phyloP scores from a whole-genome alignment of 768 basidiomycete species.

The Suillus decipiens region DNA sequence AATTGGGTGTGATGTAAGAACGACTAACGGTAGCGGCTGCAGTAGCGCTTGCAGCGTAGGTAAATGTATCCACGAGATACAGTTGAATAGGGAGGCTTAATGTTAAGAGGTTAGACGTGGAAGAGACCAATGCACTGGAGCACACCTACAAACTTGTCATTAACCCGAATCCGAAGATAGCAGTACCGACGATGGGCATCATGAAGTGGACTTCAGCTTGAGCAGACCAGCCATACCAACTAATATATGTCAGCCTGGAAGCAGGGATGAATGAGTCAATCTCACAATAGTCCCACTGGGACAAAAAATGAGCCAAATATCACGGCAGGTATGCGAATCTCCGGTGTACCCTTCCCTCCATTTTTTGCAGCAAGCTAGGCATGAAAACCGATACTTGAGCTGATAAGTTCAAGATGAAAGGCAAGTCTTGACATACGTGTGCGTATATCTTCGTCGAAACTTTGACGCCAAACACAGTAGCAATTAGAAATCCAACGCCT shows the following conservation, averaged over 20 bases:
- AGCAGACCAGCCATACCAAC: slow-evolving; percentile 88
- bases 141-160: slow-evolving; percentile 58
- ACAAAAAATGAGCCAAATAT: slow-evolving; percentile 71
- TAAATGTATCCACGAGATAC: slow-evolving; percentile 73
- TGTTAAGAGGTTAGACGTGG: slow-evolving; percentile 10
- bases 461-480: slow-evolving; percentile 51
- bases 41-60: slow-evolving; percentile 65
- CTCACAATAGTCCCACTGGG: slow-evolving; percentile 72
- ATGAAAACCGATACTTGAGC: neutral
- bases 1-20: neutral
- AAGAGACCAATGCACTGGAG: neutral
- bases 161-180: slow-evolving; percentile 62
- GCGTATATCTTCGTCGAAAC: slow-evolving; percentile 49
- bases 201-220: slow-evolving; percentile 69
- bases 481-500: slow-evolving; percentile 54
- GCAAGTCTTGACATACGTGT: slow-evolving; percentile 36
- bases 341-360: slow-evolving; percentile 68
- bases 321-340: slow-evolving; percentile 73
- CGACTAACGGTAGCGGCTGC: slow-evolving; percentile 58
- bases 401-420: neutral
- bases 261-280: slow-evolving; percentile 10
- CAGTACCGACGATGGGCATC: slow-evolving; percentile 68
- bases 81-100: slow-evolving; percentile 64
- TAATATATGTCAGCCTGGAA: slow-evolving; percentile 24
- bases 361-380: slow-evolving; percentile 51